A percentile compares a stretch with the other conserved stretches of the same genome.
These are phyloP conservation scores for Aspergillus neoniger DNA, from an alignment of 2,329 filamentous ascomycete species.

Conservation along the genomic window DNA sequence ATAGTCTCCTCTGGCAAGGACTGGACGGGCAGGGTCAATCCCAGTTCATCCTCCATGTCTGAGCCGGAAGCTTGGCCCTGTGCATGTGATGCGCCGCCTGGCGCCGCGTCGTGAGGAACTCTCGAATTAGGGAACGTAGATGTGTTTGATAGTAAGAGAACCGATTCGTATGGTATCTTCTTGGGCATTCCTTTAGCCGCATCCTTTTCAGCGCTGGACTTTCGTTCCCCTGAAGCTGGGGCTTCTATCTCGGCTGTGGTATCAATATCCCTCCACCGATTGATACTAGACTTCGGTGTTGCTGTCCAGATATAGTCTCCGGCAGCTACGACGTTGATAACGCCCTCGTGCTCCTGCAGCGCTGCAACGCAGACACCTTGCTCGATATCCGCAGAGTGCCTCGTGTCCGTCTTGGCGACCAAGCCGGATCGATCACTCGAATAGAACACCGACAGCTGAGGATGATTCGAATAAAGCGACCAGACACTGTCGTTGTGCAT, in stretches of 20 bases:
- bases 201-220: constrained; percentile 17
- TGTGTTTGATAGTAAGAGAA: constrained; percentile 82
- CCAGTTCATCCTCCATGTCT: constrained; percentile 52
- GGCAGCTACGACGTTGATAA: constrained; percentile 60
- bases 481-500: constrained; percentile 99
- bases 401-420: constrained; percentile 93
- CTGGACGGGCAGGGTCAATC: constrained; percentile 63
- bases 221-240: constrained; percentile 41
- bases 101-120: constrained; percentile 58
- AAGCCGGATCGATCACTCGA: constrained; percentile 89
- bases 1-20: constrained; percentile 76
- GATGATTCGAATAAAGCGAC: constrained; percentile 89
- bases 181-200: constrained; percentile 23
- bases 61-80: constrained; percentile 60
- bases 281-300: constrained; percentile 86
- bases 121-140: constrained; percentile 68
- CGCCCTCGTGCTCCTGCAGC: constrained; percentile 82
- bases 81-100: constrained; percentile 50
- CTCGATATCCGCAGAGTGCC: constrained; percentile 74
- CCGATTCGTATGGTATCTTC: constrained; percentile 73
- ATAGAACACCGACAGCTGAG: constrained; percentile 85
- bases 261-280: constrained; percentile 85
- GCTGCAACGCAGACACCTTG: constrained; percentile 89
- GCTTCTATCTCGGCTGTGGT: constrained; percentile 68
- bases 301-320: constrained; percentile 86